Base-by-base conservation (phyloP, 2,329 filamentous ascomycete species). In the Emmonsia crescens region DNA sequence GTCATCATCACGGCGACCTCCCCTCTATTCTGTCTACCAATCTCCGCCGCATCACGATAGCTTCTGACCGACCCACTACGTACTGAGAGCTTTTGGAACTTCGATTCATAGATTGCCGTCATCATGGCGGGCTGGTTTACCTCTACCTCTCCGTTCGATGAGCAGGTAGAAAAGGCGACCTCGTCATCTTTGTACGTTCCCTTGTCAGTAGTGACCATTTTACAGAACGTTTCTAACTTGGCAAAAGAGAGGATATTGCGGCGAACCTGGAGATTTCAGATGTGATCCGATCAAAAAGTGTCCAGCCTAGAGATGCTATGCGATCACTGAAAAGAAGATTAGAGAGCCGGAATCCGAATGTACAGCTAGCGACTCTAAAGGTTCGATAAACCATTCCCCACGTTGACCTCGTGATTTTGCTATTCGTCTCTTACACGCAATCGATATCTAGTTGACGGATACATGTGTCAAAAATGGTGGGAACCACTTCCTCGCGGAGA, bases 381-480 rank as follows among this genome's bases (percentile, higher is more conserved):
- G 91, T 94, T 79, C 64, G 42, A 38, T 52, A 38, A n/a, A 57
- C 51, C 21, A 36, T 59, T 68, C 16, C 31, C 21, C 36, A 24
- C 52, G 6, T 38, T 8, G 38, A 51, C 56, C 24, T 24, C 21
- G 36, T n/a, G 14, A n/a, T 52, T 27, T 46, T 38, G n/a, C 6
- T 40, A 40, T 62, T 58, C 51, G 31, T 40, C 36, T 60, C 64
- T 55, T 58, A 58, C 42, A 1, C 1, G 14, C 21, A 57, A 57
- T 38, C 64, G 5, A 49, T 38, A 12, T 33, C 42, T 68, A 87
- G 91, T 87, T 99, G 70, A 96, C 92, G 66, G 94, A 99, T 78
- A 97, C 94, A 0, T 99, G 94, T 73, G 91, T 97, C 64, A 99
- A 99, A 79, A 99, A 99, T 80, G 94, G 94, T 63, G 94, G 94